Evolutionary conservation across 805 yeast genomes (phyloP), one percentile per base, ranked within the genome.

Genomic region (Kazachstania taianensis): DNA sequence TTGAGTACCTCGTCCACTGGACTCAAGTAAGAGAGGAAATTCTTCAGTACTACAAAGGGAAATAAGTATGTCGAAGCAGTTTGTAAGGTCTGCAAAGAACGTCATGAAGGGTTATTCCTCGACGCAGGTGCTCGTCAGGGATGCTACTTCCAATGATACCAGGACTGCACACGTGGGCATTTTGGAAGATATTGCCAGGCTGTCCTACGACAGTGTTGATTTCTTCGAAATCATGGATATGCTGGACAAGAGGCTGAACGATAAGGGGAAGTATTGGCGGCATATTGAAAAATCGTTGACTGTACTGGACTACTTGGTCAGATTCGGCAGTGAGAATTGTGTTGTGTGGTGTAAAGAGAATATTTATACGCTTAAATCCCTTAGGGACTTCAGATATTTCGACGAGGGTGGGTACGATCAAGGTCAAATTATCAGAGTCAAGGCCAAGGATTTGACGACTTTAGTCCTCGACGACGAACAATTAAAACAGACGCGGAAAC

Each of bases 211-310:
- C 41, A 63, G 64, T 43, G 75, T 79, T 5, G 94, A 84, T 49
- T 76, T 86, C 49, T 69, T 85, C 51, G 94, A 86, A 53, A 75
- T 86, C 32, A 82, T 89, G 94, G 96, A 89, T 53, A 85, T 89
- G 79, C 62, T 89, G 30, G 96, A 89, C 62, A 75, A 85, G 46
- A 72, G 98, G 44, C 65, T 89, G 45, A 89, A 89, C 53, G 97
- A 89, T 55, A 87, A 87, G 65, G 97, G 97, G 42, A 87, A 86
- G 58, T 82, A 89, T 62, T 89, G 96, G 96, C 73, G 95, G 46
- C 98, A 89, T 57, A 87, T 89, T 33, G 87, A 94, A 43, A 92
- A 89, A 59, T 78, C 94, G 1, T 67, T 89, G 42, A 81, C 94
- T 2, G 78, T 89, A n/a, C 68, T 89, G 47, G 96, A 87, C 51